phyloP scores from a whole-genome alignment of 2,329 filamentous ascomycete genomes.

The Fusarium pseudonygamai region DNA sequence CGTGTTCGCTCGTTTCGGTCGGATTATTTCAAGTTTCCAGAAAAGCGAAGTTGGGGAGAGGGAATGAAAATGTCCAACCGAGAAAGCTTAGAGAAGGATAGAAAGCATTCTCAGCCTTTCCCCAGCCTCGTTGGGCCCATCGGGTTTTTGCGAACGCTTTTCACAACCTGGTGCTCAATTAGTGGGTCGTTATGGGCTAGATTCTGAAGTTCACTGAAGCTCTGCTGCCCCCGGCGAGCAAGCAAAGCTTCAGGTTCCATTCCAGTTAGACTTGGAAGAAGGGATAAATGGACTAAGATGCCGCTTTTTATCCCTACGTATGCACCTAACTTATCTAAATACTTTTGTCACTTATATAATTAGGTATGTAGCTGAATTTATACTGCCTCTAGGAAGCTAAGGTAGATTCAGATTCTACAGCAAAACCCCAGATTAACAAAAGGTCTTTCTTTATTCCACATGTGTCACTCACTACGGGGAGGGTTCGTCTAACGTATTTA shows the following conservation, averaged over 20 bases:
- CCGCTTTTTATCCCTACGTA: neutral
- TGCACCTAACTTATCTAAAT: neutral
- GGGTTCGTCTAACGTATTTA: neutral
- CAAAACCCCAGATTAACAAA: neutral
- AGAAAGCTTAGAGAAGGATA: constrained; percentile 4
- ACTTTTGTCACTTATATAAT: neutral
- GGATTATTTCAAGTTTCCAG: neutral
- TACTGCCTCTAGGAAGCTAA: neutral
- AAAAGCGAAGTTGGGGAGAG: neutral
- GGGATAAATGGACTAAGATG: neutral
- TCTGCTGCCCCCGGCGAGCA: neutral
- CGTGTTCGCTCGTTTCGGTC: neutral
- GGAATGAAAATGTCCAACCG: neutral
- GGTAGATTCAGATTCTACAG: neutral
- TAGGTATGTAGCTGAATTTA: neutral
- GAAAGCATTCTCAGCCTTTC: constrained; percentile 36
- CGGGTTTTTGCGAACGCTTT: constrained; percentile 16
- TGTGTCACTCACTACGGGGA: neutral
- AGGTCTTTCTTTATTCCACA: neutral
- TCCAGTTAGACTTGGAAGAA: neutral
- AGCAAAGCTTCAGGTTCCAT: neutral
- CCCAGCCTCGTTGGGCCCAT: constrained; percentile 38
- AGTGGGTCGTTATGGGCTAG: constrained; percentile 20
- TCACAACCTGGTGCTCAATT: neutral
- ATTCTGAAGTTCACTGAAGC: constrained; percentile 11